Evolutionary conservation across 2,329 filamentous ascomycete genomes (phyloP).

Genomic region (Fusarium fracticaudum): DNA sequence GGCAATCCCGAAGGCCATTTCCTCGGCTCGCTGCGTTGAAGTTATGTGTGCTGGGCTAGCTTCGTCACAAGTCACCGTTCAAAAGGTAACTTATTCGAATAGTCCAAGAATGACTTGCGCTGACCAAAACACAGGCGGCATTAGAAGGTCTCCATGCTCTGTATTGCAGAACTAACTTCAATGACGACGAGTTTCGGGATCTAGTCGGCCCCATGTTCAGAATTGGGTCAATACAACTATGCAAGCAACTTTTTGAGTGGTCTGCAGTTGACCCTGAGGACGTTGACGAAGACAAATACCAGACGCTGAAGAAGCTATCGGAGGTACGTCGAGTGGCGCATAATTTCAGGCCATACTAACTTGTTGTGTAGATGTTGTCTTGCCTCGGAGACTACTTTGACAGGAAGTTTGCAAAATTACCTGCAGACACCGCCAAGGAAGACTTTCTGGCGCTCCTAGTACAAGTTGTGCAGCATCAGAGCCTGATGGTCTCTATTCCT

Average conservation of each 20-base stretch:
- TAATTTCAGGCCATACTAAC: not conserved
- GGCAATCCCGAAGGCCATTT: slow-evolving; percentile 85
- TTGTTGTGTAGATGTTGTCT: slow-evolving; percentile 74
- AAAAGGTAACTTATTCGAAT: slow-evolving; percentile 65
- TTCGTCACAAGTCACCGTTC: slow-evolving; percentile 74
- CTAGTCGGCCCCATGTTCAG: slow-evolving; percentile 84
- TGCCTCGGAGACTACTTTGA: slow-evolving; percentile 87
- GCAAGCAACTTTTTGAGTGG: slow-evolving; percentile 81
- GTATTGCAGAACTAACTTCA: slow-evolving; percentile 78
- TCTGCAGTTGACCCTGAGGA: slow-evolving; percentile 81
- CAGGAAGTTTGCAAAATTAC: slow-evolving; percentile 75
- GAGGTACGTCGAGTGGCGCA: slow-evolving; percentile 67
- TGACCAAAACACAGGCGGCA: slow-evolving; percentile 65
- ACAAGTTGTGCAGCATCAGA: slow-evolving; percentile 82
- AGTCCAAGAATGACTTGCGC: not conserved
- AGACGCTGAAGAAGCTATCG: slow-evolving; percentile 90
- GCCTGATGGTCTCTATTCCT: slow-evolving; percentile 92
- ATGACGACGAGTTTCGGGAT: slow-evolving; percentile 79
- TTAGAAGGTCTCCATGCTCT: slow-evolving; percentile 86
- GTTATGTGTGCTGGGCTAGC: slow-evolving; percentile 77
- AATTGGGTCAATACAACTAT: slow-evolving; percentile 74
- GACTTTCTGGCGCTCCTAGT: slow-evolving; percentile 84
- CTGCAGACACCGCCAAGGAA: slow-evolving; percentile 70
- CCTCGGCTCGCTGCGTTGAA: slow-evolving; percentile 74
- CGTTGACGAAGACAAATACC: slow-evolving; percentile 91